These are phyloP conservation scores for Cyclotella atomus DNA, from an alignment of 108 stramenopile genomes.

Conservation along the genomic window DNA sequence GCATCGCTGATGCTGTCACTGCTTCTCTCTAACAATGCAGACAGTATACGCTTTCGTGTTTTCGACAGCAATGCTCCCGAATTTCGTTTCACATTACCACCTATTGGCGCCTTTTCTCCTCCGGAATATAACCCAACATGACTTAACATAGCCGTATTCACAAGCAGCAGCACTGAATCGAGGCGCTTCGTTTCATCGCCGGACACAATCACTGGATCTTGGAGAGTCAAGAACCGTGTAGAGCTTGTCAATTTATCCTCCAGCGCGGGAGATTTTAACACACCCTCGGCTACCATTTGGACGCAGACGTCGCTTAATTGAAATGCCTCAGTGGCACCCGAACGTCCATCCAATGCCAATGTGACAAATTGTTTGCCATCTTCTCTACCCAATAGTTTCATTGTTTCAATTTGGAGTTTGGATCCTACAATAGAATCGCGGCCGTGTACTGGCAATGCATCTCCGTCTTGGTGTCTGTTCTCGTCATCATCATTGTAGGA, in stretches of 20 bases:
- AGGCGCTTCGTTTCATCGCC: conserved; percentile 74
- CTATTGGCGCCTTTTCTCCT: conserved; percentile 10
- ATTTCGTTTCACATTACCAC: conserved; percentile 59
- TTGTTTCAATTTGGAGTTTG: conserved; percentile 66
- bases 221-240: conserved; percentile 53
- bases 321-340: conserved; percentile 88
- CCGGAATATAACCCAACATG: conserved; percentile 70
- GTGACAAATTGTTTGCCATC: conserved; percentile 77
- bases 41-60: conserved; percentile 70
- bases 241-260: conserved; percentile 35
- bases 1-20: conserved; percentile 15
- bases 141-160: conserved; percentile 83
- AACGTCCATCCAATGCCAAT: conserved; percentile 74
- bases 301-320: conserved; percentile 84
- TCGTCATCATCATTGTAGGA: conserved; percentile 65
- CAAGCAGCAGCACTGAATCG: conserved; percentile 83
- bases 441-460: conserved; percentile 69
- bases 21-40: conserved; percentile 47
- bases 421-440: conserved; percentile 64
- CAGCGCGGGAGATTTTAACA: conserved; percentile 35
- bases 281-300: conserved; percentile 86
- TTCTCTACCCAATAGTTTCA: conserved; percentile 55
- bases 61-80: conserved; percentile 73
- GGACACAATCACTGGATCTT: conserved; percentile 69
- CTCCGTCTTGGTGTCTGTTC: conserved; percentile 61